phyloP scores from a whole-genome alignment of 768 basidiomycete species.

The Floccularia luteovirens region DNA sequence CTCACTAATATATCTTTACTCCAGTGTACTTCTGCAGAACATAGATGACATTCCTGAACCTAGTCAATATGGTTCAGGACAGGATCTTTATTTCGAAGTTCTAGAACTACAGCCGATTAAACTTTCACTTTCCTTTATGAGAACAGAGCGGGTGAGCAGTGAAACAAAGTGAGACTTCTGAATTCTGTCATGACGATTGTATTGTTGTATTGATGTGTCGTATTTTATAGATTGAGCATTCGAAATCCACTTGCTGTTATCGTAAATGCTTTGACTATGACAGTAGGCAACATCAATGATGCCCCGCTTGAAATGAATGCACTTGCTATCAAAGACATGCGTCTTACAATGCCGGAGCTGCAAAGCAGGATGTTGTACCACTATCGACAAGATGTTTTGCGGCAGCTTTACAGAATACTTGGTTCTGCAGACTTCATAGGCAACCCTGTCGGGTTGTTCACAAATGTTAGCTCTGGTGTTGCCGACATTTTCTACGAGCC shows the following conservation, averaged over 20 bases:
- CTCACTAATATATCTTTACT: slow-evolving; percentile 3
- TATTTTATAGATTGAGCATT: slow-evolving; percentile 48
- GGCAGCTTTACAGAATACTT: slow-evolving; percentile 91
- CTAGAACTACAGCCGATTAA: slow-evolving; percentile 92
- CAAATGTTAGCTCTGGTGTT: slow-evolving; percentile 95
- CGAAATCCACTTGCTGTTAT: slow-evolving; percentile 91
- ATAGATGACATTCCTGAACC: slow-evolving; percentile 68
- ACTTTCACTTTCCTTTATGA: slow-evolving; percentile 92
- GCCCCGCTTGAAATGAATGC: slow-evolving; percentile 93
- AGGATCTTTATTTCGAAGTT: slow-evolving; percentile 91
- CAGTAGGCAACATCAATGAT: slow-evolving; percentile 94
- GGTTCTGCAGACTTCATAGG: slow-evolving; percentile 98
- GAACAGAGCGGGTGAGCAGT: slow-evolving; percentile 87
- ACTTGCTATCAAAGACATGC: slow-evolving; percentile 90
- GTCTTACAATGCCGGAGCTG: slow-evolving; percentile 77
- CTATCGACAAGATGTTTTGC: slow-evolving; percentile 88
- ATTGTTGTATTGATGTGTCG: slow-evolving; percentile 4
- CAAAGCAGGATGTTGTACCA: slow-evolving; percentile 82
- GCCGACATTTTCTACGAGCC: slow-evolving; percentile 99
- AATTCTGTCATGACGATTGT: slow-evolving; percentile 3
- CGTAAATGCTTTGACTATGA: slow-evolving; percentile 93
- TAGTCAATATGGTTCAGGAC: slow-evolving; percentile 52
- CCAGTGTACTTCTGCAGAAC: slow-evolving; percentile 61
- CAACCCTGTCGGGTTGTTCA: slow-evolving; percentile 95
- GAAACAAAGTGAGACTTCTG: slow-evolving; percentile 73